phyloP scores from a whole-genome alignment of 1,284 basidiomycete species.

The Veloporphyrellus conicus region DNA sequence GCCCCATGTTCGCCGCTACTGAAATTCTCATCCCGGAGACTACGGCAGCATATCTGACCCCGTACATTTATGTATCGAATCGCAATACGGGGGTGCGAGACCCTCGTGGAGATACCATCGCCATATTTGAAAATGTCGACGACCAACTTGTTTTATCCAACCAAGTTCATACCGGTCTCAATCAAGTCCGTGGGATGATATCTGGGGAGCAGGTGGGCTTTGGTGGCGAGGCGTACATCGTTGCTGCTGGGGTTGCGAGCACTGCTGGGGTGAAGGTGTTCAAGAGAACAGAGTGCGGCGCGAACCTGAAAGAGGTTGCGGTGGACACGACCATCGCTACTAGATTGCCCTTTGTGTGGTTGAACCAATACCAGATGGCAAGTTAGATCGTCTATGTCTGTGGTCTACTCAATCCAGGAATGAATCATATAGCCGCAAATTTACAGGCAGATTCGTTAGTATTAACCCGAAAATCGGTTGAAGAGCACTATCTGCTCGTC shows the following conservation, averaged over 20 bases:
- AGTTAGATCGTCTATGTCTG: no score
- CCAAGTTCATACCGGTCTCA: slow-evolving; percentile 59
- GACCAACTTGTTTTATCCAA: slow-evolving; percentile 42
- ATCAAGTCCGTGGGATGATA: slow-evolving; percentile 61
- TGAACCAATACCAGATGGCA: neutral
- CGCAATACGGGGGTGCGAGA: slow-evolving; percentile 53
- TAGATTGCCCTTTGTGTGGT: slow-evolving; percentile 48
- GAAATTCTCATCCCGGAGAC: slow-evolving; percentile 58
- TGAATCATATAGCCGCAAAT: no score
- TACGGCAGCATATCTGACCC: slow-evolving; percentile 43
- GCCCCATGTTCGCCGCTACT: slow-evolving; percentile 49
- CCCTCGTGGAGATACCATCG: slow-evolving; percentile 56
- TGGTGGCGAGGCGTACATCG: slow-evolving; percentile 53
- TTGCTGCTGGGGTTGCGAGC: slow-evolving; percentile 51
- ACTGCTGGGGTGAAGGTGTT: slow-evolving; percentile 53
- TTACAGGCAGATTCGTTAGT: neutral
- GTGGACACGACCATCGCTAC: slow-evolving; percentile 50
- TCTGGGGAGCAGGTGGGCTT: slow-evolving; percentile 42
- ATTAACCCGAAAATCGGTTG: slow-evolving; percentile 1
- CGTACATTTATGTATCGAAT: slow-evolving; percentile 68
- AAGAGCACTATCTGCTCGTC: slow-evolving; percentile 54
- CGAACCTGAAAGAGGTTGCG: slow-evolving; percentile 48
- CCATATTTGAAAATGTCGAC: slow-evolving; percentile 50
- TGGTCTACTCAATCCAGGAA: no score
- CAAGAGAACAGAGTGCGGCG: slow-evolving; percentile 50